These are phyloP conservation scores for Aethionema arabicum DNA, from an alignment of 345 rosid species.

Conservation along the genomic window DNA sequence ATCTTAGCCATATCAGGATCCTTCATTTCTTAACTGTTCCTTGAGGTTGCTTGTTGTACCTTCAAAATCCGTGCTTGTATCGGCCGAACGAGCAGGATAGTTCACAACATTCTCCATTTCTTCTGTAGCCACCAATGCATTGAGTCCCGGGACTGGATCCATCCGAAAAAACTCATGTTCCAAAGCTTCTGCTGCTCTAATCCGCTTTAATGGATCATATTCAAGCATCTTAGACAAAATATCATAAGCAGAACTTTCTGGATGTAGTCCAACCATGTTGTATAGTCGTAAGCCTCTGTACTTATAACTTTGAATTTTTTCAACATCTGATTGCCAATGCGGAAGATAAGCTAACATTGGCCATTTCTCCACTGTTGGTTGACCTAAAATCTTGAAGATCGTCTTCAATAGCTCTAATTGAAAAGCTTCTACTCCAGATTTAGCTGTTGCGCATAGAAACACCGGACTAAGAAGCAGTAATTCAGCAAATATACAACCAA, in stretches of 20 bases:
- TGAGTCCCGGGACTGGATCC: constrained; percentile 85
- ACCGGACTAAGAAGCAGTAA: constrained; percentile 92
- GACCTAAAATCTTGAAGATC: constrained; percentile 96
- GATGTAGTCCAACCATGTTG: constrained; percentile 62
- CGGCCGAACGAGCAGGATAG: constrained; percentile 91
- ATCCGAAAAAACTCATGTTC: constrained; percentile 86
- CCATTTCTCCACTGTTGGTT: constrained; percentile 95
- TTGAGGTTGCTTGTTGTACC: constrained; percentile 90
- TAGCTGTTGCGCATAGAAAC: too few species aligned
- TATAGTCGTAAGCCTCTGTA: constrained; percentile 67
- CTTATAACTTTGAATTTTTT: constrained; percentile 81
- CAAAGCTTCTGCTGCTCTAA: constrained; percentile 95
- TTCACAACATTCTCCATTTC: constrained; percentile 79
- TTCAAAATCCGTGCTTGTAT: constrained; percentile 86
- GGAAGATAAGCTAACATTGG: constrained; percentile 81
- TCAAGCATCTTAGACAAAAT: constrained; percentile 92
- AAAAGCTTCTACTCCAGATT: constrained; percentile 77
- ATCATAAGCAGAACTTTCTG: constrained; percentile 65
- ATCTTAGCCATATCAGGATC: too few species aligned
- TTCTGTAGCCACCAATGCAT: constrained; percentile 76
- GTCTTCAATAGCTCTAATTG: constrained; percentile 96
- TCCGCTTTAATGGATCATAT: constrained; percentile 85
- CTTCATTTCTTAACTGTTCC: too few species aligned
- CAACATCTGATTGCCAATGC: constrained; percentile 74
- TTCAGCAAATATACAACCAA: constrained; percentile 98